Evolutionary conservation across 2,329 filamentous ascomycete genomes (phyloP), one percentile per base, ranked within the genome.

Genomic region (Cadophora malorum): DNA sequence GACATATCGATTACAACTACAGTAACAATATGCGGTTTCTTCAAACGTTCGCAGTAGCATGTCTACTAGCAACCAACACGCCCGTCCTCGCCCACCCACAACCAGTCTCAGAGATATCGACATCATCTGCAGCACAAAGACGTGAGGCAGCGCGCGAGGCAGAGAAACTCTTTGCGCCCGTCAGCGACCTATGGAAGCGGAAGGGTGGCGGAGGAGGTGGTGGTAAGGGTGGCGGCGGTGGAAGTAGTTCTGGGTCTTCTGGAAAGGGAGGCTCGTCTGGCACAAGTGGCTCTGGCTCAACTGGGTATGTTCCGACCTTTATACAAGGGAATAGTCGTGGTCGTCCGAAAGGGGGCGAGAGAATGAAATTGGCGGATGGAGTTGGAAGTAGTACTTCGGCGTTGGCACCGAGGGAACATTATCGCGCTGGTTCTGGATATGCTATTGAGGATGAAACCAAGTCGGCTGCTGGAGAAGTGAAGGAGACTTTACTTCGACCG

Each of bases 131-230:
- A 49, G 4, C 74, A 25, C 16, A 69, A 10, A 47, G 65, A 55
- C 71, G 74, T 63, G 73, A 74, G 63, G 50, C 63, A 4, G 52
- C 25, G 28, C 35, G 53, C 56, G 63, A 63, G 41, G 63, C 62
- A n/a, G 55, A 67, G 10, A 33, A 33, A 33, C 28, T 66, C 14
- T 62, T 63, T 31, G 60, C 58, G 38, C 72, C 72, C 33, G 62
- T 64, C 6, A 67, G 62, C 64, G 82, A 87, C 38, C 78, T 89
- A 25, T 88, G 82, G 80, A 89, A 88, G 80, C 83, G 88, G 70
- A 86, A 86, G 73, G 87, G 87, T 45, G 87, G 88, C 59, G 87
- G 87, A 7, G 85, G 85, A 9, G 79, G 84, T 12, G 84, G 85
- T 60, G 80, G 82, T 21, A 79, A 82, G 67, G 82, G 83, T 10